Base-by-base conservation (phyloP, 2,329 filamentous ascomycete genomes). In the Raffaelea arxii region DNA sequence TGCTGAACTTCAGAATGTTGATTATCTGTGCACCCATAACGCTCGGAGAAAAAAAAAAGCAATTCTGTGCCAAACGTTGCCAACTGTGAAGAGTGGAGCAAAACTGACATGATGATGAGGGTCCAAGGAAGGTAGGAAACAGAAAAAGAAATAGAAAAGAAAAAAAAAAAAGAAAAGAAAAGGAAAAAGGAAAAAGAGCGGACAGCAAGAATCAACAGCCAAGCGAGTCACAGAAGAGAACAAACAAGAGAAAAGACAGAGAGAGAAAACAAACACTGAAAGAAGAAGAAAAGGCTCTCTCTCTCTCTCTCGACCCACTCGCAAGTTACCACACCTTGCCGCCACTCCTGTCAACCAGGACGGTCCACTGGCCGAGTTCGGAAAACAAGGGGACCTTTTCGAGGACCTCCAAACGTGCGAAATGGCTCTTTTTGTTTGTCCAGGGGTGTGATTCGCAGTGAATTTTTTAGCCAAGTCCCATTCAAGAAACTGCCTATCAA, bases 361-460 rank as follows among this genome's bases (percentile, higher is more conserved):
- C 47, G 47, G 46, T 37, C 49, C 49, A 53, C 52, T 49, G 41
- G 35, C 45, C 47, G n/a, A 30, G 43, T 43, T 44, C 47, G 50
- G 48, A 49, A 52, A 46, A 35, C 46, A 46, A 39, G 47, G 47
- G 35, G 41, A 23, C 25, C 24, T n/a, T 42, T 36, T 6, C 14
- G 19, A 22, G 24, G 24, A 30, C 38, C 39, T 11, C 25, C 41
- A 40, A 25, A 38, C 37, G 23, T 51, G 40, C 41, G 35, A 49
- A 46, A 52, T 43, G 44, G 25, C 38, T 37, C 30, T 22, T 37
- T n/a, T n/a, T n/a, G n/a, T n/a, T n/a, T n/a, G n/a, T n/a, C 22
- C 43, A 24, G 47, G 25, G 46, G 49, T 53, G 22, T 54, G 52
- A 54, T 57, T 56, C 52, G 52, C 49, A 51, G 41, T 24, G 32